Conservation (phyloP, 129 eudicot species). For the Ambrosia trifida region DNA sequence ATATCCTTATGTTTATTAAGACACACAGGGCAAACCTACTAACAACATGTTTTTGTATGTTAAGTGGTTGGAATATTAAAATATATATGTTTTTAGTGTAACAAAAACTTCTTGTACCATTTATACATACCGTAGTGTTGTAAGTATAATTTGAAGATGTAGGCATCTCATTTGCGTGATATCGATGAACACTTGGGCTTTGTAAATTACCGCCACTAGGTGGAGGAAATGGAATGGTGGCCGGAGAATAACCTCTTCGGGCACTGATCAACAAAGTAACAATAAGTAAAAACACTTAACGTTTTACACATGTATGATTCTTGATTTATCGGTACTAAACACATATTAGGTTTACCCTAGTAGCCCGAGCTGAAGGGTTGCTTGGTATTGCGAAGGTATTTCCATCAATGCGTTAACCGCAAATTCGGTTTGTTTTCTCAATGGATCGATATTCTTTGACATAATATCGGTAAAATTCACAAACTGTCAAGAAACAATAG, state of each 20-base stretch:
- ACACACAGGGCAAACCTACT: constrained; percentile 61
- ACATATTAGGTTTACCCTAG: constrained; percentile 45
- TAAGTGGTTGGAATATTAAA: too few relatives aligned
- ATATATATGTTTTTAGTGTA: background rate
- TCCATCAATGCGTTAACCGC: constrained; percentile 77
- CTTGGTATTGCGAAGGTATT: constrained; percentile 75
- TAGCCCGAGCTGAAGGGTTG: constrained; percentile 65
- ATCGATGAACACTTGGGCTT: constrained; percentile 18
- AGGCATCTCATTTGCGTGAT: constrained; percentile 29
- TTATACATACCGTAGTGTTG: constrained; percentile 43
- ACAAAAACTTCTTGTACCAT: background rate
- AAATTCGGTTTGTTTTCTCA: constrained; percentile 56
- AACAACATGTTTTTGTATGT: background rate
- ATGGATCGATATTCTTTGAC: constrained; percentile 43
- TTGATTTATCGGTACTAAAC: background rate
- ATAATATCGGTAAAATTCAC: constrained; percentile 70
- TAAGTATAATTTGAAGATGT: constrained; percentile 43
- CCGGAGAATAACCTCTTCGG: constrained; percentile 43
- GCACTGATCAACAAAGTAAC: constrained; percentile 26
- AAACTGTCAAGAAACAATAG: constrained; percentile 43
- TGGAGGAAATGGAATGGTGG: constrained; percentile 56
- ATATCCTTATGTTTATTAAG: constrained; percentile 46
- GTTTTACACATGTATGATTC: background rate
- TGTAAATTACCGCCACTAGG: constrained; percentile 37
- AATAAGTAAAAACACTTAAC: background rate